Evolutionary conservation across 106 monocot species (phyloP), one percentile per base, ranked within the genome.

Genomic region (Dactylorhiza incarnata): DNA sequence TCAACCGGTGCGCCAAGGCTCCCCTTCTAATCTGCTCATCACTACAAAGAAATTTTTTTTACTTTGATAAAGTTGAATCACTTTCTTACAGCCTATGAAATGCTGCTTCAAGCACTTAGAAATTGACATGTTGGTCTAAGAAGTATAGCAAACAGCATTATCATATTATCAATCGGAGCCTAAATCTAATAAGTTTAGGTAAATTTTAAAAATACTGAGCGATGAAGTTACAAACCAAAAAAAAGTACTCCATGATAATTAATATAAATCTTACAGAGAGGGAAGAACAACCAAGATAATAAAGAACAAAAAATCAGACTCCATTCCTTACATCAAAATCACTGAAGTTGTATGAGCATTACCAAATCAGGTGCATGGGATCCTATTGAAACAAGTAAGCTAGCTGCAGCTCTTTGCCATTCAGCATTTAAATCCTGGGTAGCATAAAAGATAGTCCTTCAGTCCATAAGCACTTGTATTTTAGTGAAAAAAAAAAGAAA

Each of bases 361-460:
- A 97, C 97, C 94, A 94, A 78, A 78, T 97, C 97, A 77, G 97
- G 97, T 19, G 70, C 89, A 78, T 86, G 93, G 13, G 91, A 91
- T 22, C 97, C 97, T 56, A 97, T 83, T 22, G 97, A 89, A 91
- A 94, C 97, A 73, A 97, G 94, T 45, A 97, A 86, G 79, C 81
- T 49, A 37, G 84, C 80, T 49, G 94, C 97, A 46, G 97, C 85
- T 78, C 80, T 94, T 85, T 97, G 97, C 97, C 97, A 97, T 68
- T 97, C 94, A 77, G 86, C 84, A 86, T 97, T 84, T 48, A 97
- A 61, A 44, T 94, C 97, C 97, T 97, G 49, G 1, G 20, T 7
- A 72, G 20, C 22, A 12, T 72, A 49, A 69, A 46, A 72, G 22
- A 72, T 13, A 49, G 22, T 16, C 10, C 19, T 61, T 29, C 0